phyloP scores from a whole-genome alignment of 345 rosid genomes.

The Salix caprea region DNA sequence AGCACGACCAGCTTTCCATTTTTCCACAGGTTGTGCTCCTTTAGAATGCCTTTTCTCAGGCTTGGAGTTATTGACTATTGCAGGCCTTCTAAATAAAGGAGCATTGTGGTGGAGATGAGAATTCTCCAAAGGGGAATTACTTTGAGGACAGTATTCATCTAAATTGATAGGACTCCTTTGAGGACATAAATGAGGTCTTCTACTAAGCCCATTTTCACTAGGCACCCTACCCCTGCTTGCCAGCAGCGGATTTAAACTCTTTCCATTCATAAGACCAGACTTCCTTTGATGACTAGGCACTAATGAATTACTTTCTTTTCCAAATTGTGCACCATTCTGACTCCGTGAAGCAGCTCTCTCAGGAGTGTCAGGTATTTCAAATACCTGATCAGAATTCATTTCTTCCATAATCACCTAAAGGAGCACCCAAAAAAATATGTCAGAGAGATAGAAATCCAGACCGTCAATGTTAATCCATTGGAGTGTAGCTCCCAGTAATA shows the following conservation, averaged over 20 bases:
- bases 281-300: slow-evolving; percentile 26
- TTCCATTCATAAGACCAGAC: slow-evolving; percentile 27
- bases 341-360: slow-evolving; percentile 43
- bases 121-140: slow-evolving; percentile 21
- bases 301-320: slow-evolving; percentile 36
- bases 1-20: slow-evolving; percentile 33
- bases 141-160: slow-evolving; percentile 26
- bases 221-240: slow-evolving; percentile 26
- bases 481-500: not conserved
- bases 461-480: not conserved
- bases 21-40: slow-evolving; percentile 27
- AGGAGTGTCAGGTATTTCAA: slow-evolving; percentile 76
- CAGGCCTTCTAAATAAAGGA: slow-evolving; percentile 44
- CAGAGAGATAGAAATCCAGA: not conserved
- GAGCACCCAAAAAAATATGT: not conserved
- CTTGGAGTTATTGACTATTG: slow-evolving; percentile 26
- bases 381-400: slow-evolving; percentile 53
- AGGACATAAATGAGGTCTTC: slow-evolving; percentile 26
- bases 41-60: slow-evolving; percentile 14
- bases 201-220: slow-evolving; percentile 25
- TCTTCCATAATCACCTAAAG: slow-evolving; percentile 55
- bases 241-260: slow-evolving; percentile 22
- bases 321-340: slow-evolving; percentile 21
- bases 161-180: slow-evolving; percentile 20
- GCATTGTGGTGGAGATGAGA: slow-evolving; percentile 22